Evolutionary conservation across 495 filamentous ascomycete species (phyloP).

Genomic region (Aspergillus nidulans): DNA sequence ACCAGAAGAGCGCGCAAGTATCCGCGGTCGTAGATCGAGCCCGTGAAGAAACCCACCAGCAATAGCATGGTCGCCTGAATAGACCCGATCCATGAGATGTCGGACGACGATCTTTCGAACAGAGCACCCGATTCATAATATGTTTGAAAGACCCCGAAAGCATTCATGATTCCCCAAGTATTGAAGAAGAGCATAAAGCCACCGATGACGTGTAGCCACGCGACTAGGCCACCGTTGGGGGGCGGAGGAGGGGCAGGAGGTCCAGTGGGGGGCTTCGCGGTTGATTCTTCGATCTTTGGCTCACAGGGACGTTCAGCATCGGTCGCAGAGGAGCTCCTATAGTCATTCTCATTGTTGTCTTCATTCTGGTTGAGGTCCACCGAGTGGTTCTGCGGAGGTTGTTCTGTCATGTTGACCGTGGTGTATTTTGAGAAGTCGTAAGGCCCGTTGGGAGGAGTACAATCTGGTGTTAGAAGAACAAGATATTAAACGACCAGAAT

Average conservation of each 20-base stretch:
- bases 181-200: constrained; percentile 19
- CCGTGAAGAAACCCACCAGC: constrained; percentile 48
- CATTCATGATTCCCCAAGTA: constrained; percentile 28
- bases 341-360: no score
- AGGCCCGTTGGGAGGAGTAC: no score
- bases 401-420: no score
- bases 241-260: neutral
- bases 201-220: constrained; percentile 8
- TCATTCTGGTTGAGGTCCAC: no score
- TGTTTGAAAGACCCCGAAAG: constrained; percentile 31
- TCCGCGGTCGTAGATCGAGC: constrained; percentile 56
- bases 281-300: neutral
- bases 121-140: constrained; percentile 21
- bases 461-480: no score
- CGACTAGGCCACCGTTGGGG: constrained; percentile 2
- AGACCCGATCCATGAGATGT: constrained; percentile 46
- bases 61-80: constrained; percentile 57
- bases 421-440: no score
- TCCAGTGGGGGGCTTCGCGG: neutral
- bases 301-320: no score
- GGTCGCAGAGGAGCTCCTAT: no score
- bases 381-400: no score
- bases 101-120: constrained; percentile 29
- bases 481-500: no score
- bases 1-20: constrained; percentile 47